Base-by-base conservation (phyloP, 345 rosid genomes). In the Turritis glabra region DNA sequence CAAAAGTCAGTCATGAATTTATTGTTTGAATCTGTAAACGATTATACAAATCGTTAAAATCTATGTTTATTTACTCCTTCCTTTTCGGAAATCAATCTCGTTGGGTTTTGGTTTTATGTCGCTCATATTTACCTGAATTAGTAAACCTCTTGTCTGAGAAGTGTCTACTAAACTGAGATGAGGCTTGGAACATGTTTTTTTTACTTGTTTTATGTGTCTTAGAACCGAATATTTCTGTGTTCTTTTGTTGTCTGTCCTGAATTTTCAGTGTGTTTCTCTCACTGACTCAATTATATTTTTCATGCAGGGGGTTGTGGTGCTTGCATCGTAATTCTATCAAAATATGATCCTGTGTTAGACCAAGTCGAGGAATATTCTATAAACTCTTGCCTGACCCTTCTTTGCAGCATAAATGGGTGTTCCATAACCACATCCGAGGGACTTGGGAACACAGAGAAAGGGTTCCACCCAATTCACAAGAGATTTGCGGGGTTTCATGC, bases 241-340 rank as follows among this genome's bases (percentile, higher is more conserved):
- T 38, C 13, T 25, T 68, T 40, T 17, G 40, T 29, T 43, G 52
- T 9, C 14, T 52, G 7, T 37, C 37, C 35, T n/a, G 50, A 17
- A 37, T 52, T 48, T 65, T 43, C 7, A 63, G 29, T 51, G 15
- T 51, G 17, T 38, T 9, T 67, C 7, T 22, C 26, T 22, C 30
- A 43, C n/a, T 30, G 33, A 57, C 56, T 54, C 22, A 13, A 12
- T 9, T 23, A 10, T 19, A 25, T 18, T 10, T 67, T 38, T 52
- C 27, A 3, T 81, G 76, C 83, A 94, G 97, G 98, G 68, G 97
- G 97, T 18, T 94, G 98, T 58, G 98, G 98, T 40, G 95, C 98
- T 74, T 90, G 98, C 40, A 67, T 85, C 37, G 98, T 87, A 26
- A 57, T 94, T 7, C 61, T 90, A 52, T 91, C 98, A 21, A 90